Evolutionary conservation across 129 eudicot genomes (phyloP), one percentile per base, ranked within the genome.

Genomic region (Rutidosis leptorrhynchoides): DNA sequence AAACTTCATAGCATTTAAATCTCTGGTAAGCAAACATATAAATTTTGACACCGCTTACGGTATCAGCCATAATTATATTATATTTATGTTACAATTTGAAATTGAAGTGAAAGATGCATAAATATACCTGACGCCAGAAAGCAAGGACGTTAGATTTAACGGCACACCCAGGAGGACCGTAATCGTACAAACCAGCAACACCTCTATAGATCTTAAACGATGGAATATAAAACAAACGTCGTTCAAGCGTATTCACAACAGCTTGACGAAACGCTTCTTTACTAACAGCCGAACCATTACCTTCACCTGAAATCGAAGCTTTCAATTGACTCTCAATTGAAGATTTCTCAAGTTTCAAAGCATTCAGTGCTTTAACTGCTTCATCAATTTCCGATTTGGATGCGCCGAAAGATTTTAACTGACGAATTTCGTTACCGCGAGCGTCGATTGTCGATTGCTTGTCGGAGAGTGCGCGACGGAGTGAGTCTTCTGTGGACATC

Each of bases 161-260:
- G 27, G 95, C 83, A 49, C 95, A 87, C 24, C 95, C 95, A 8
- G 95, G 95, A n/a, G 95, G 95, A 7, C 95, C 95, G 3, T 83
- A 87, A 71, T 87, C 95, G 71, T 87, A 87, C 20, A 87, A 81
- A 37, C 95, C 95, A 62, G 95, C 95, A n/a, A 87, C 95, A 27
- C 95, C 95, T 24, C 95, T 71, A 27, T 87, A 84, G 20, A 87
- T 87, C 77, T 87, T 87, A 63, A 87, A 87, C 19, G 90, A 77
- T 1, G 95, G 90, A 19, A 84, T 79, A 78, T 73, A 87, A 58
- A 87, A 87, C 80, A 87, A 42, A 7, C 89, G 76, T 1, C 95
- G 79, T 73, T 87, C 95, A 22, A 87, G 87, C 0, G 95, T 87
- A 51, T 87, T 87, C 26, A 71, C 81, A 29, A 87, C 85, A 22